Conservation (phyloP, 768 basidiomycete species). For the Mycena haematopus region DNA sequence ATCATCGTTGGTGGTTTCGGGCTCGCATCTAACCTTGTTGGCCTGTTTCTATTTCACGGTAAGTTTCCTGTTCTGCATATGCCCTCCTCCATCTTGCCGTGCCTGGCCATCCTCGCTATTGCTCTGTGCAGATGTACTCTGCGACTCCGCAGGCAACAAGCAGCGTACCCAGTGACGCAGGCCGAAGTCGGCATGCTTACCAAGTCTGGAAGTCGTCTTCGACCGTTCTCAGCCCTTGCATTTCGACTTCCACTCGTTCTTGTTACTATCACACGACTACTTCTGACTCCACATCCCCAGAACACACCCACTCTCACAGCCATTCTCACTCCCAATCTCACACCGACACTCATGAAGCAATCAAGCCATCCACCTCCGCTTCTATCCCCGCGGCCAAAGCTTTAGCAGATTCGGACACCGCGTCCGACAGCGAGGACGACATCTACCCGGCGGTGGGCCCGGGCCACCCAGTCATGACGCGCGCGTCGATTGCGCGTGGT, state of each 20-base stretch:
- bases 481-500: slow-evolving; percentile 39
- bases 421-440: not conserved
- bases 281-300: not conserved
- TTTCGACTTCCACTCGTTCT: not conserved
- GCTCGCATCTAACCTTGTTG: slow-evolving; percentile 89
- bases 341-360: slow-evolving; percentile 25
- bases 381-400: no score
- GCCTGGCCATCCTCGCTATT: not conserved
- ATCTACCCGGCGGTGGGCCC: slow-evolving; percentile 2
- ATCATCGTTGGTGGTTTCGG: slow-evolving; percentile 92
- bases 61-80: slow-evolving; percentile 32
- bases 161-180: not conserved
- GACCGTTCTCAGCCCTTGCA: slow-evolving; percentile 5
- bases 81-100: no score
- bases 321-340: slow-evolving; percentile 56
- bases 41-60: slow-evolving; percentile 96
- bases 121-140: not conserved
- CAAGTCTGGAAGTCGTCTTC: no score
- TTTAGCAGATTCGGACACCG: no score
- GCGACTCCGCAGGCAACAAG: not conserved
- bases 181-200: not conserved
- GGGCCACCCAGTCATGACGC: slow-evolving; percentile 25
- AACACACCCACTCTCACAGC: slow-evolving; percentile 5
- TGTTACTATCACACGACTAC: no score
- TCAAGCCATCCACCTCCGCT: not conserved